Evolutionary conservation across 1,139 yeast genomes (phyloP).

Genomic region (Trichomonascaceae sp.): DNA sequence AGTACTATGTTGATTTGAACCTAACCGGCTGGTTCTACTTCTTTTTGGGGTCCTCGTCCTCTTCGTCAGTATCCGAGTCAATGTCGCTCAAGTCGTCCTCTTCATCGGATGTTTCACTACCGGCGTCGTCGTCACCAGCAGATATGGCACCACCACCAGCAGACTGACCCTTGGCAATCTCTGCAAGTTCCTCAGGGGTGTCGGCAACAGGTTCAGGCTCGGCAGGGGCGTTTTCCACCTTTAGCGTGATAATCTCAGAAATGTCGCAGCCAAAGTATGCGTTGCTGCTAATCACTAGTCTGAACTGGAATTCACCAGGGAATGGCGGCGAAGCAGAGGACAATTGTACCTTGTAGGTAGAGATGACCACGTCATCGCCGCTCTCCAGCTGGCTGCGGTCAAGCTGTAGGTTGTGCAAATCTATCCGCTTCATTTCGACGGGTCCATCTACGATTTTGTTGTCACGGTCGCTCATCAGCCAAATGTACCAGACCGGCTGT

Average conservation of each 20-base stretch:
- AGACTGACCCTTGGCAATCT: conserved; percentile 70
- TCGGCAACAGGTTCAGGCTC: conserved; percentile 8
- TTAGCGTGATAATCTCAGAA: conserved; percentile 26
- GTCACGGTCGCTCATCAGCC: conserved; percentile 60
- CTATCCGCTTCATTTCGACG: conserved; percentile 38
- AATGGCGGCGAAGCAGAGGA: conserved; percentile 59
- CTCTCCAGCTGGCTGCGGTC: conserved; percentile 29
- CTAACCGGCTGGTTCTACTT: conserved; percentile 5
- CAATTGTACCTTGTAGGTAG: conserved; percentile 64
- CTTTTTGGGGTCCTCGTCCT: conserved; percentile 4
- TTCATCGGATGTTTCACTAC: conserved; percentile 12
- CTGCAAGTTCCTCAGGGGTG: conserved; percentile 23
- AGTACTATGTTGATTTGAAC: too few species aligned
- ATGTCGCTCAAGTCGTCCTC: conserved; percentile 20
- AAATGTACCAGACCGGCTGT: conserved; percentile 47
- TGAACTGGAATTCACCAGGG: conserved; percentile 48
- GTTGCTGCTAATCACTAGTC: conserved; percentile 19
- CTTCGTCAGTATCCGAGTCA: conserved; percentile 18
- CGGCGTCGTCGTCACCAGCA: conserved; percentile 29
- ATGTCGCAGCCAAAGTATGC: conserved; percentile 30
- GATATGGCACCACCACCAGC: conserved; percentile 39
- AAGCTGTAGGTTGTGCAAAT: conserved; percentile 42
- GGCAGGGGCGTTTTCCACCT: conserved; percentile 25
- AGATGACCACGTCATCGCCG: conserved; percentile 38
- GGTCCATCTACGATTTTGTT: conserved; percentile 66